Percentiles rank a stretch among this genome's conserved stretches.
Evolutionary conservation across 2,329 filamentous ascomycete species (phyloP).

Genomic region (Pezicula radicicola): DNA sequence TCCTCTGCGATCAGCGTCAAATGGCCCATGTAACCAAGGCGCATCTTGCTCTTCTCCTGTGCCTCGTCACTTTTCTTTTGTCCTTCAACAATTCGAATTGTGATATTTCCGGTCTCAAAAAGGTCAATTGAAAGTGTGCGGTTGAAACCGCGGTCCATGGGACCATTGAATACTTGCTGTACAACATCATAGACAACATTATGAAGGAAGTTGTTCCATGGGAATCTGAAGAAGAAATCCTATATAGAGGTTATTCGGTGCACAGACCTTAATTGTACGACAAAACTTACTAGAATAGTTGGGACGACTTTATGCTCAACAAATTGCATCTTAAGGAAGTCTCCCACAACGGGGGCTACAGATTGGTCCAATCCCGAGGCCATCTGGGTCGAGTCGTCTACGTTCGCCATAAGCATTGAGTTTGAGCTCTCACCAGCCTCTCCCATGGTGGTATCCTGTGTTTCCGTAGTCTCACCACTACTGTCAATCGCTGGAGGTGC

Average conservation of each 20-base stretch:
- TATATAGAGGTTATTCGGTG: slow-evolving; percentile 33
- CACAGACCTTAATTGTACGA: neutral
- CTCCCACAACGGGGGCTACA: slow-evolving; percentile 74
- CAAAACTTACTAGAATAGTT: slow-evolving; percentile 76
- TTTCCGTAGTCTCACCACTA: slow-evolving; percentile 14
- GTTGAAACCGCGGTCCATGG: slow-evolving; percentile 95
- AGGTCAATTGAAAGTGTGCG: slow-evolving; percentile 85
- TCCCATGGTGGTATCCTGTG: slow-evolving; percentile 28
- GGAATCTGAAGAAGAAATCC: slow-evolving; percentile 98
- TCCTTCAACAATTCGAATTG: slow-evolving; percentile 86
- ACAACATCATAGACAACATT: slow-evolving; percentile 99
- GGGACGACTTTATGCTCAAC: slow-evolving; percentile 93
- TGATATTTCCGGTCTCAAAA: slow-evolving; percentile 87
- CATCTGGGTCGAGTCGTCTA: slow-evolving; percentile 18
- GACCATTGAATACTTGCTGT: slow-evolving; percentile 97
- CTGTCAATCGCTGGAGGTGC: slow-evolving; percentile 15
- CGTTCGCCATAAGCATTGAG: slow-evolving; percentile 24
- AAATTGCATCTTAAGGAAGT: slow-evolving; percentile 94
- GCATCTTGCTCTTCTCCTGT: slow-evolving; percentile 79
- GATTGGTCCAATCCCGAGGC: slow-evolving; percentile 10
- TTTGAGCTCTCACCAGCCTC: slow-evolving; percentile 27
- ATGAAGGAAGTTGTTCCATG: slow-evolving; percentile 99
- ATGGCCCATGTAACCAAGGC: slow-evolving; percentile 98
- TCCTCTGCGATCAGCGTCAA: slow-evolving; percentile 96
- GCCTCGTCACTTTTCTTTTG: slow-evolving; percentile 85